phyloP scores from a whole-genome alignment of 2,329 filamentous ascomycete species.

The Ophiocordyceps unilateralis region DNA sequence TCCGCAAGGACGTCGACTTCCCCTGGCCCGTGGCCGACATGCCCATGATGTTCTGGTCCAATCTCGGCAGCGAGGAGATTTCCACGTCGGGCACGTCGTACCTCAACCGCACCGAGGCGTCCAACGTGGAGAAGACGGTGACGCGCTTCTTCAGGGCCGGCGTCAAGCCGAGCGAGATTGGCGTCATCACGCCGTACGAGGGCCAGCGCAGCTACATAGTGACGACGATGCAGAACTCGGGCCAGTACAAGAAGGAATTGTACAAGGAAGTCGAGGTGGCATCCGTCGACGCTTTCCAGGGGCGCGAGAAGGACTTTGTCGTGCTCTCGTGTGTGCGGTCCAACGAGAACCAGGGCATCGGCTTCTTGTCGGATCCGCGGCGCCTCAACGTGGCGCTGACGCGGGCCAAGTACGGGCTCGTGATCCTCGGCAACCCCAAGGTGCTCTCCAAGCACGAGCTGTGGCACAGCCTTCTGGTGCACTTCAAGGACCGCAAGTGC shows the following conservation, averaged over 20 bases:
- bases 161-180: slow-evolving; percentile 83
- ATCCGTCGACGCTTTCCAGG: slow-evolving; percentile 96
- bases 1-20: slow-evolving; percentile 90
- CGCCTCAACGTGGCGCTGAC: slow-evolving; percentile 95
- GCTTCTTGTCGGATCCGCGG: slow-evolving; percentile 93
- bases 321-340: slow-evolving; percentile 94
- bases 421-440: slow-evolving; percentile 95
- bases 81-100: slow-evolving; percentile 96
- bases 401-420: slow-evolving; percentile 88
- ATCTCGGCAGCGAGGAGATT: slow-evolving; percentile 93
- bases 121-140: slow-evolving; percentile 96
- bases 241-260: slow-evolving; percentile 92
- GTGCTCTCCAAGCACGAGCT: slow-evolving; percentile 94
- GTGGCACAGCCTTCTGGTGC: slow-evolving; percentile 86
- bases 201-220: slow-evolving; percentile 97
- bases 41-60: slow-evolving; percentile 99
- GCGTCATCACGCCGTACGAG: slow-evolving; percentile 97
- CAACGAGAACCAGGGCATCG: slow-evolving; percentile 97
- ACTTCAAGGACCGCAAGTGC: slow-evolving; percentile 95
- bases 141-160: slow-evolving; percentile 98
- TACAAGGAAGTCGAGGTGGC: slow-evolving; percentile 99
- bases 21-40: slow-evolving; percentile 89
- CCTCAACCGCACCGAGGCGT: slow-evolving; percentile 89
- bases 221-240: slow-evolving; percentile 96
- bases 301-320: slow-evolving; percentile 97